Evolutionary conservation across 495 filamentous ascomycete species (phyloP).

Genomic region (Pyrenula massariospora): DNA sequence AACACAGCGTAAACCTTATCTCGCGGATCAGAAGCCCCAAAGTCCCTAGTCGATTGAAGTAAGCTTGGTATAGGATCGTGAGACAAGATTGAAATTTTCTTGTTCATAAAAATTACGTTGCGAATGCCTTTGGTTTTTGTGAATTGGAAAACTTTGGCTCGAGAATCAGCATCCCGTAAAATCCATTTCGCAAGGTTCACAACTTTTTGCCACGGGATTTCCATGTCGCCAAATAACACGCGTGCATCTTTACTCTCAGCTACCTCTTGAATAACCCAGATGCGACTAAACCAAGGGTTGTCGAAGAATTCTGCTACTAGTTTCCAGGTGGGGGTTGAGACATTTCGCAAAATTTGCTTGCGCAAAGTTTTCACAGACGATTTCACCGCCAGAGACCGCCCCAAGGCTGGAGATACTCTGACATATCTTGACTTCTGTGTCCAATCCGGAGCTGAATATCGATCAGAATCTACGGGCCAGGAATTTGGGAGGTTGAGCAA

Average conservation of each 20-base stretch:
- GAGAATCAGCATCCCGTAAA: not conserved
- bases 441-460: not conserved
- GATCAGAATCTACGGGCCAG: not conserved
- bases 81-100: not conserved
- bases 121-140: not conserved
- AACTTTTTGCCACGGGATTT: not conserved
- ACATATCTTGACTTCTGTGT: not conserved
- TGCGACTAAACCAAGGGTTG: not conserved
- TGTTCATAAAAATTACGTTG: not conserved
- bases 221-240: not conserved
- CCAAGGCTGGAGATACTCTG: not conserved
- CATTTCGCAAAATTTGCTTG: not conserved
- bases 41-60: not conserved
- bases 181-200: not conserved
- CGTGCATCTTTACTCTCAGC: not conserved
- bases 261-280: not conserved
- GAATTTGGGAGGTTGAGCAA: not conserved
- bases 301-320: not conserved
- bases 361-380: not conserved
- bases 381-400: not conserved
- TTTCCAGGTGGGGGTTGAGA: not conserved
- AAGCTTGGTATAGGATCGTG: not conserved
- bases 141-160: not conserved
- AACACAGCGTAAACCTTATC: not conserved
- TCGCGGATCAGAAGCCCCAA: not conserved